phyloP scores from a whole-genome alignment of 345 rosid species.

The Gynandropsis gynandra region DNA sequence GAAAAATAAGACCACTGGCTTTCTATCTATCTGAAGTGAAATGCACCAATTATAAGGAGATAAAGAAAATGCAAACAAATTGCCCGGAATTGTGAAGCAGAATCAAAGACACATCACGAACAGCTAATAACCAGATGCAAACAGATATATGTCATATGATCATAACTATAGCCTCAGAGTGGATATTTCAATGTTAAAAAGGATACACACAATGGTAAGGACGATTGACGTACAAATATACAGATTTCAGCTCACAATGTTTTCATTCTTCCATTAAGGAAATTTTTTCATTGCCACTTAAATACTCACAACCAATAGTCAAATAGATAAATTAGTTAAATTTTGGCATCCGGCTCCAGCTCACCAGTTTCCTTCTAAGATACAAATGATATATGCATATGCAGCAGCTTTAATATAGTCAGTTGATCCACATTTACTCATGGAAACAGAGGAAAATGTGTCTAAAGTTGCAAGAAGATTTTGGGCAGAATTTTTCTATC shows the following conservation, averaged over 20 bases:
- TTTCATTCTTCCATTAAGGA: not conserved
- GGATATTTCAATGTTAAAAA: conserved; percentile 6
- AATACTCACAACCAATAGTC: not conserved
- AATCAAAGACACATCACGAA: conserved; percentile 2
- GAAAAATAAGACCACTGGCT: not conserved
- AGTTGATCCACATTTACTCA: not conserved
- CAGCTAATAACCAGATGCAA: not conserved
- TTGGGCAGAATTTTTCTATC: not conserved
- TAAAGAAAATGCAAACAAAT: conserved; percentile 2
- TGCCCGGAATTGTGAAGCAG: conserved; percentile 13
- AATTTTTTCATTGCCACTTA: not conserved
- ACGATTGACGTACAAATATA: not conserved
- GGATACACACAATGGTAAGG: not conserved
- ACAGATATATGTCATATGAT: conserved; percentile 2
- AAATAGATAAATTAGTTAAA: not conserved
- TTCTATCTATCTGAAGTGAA: conserved; percentile 5
- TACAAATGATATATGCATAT: not conserved
- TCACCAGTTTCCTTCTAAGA: not conserved
- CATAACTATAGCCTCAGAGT: conserved; percentile 1
- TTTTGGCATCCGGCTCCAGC: not conserved
- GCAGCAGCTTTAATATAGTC: conserved; percentile 3
- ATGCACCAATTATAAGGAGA: not conserved
- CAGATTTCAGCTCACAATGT: not conserved
- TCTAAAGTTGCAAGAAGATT: conserved; percentile 4
- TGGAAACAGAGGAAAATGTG: conserved; percentile 3